phyloP scores from a whole-genome alignment of 257 asterid species.

The Solanum lycopersicoides region DNA sequence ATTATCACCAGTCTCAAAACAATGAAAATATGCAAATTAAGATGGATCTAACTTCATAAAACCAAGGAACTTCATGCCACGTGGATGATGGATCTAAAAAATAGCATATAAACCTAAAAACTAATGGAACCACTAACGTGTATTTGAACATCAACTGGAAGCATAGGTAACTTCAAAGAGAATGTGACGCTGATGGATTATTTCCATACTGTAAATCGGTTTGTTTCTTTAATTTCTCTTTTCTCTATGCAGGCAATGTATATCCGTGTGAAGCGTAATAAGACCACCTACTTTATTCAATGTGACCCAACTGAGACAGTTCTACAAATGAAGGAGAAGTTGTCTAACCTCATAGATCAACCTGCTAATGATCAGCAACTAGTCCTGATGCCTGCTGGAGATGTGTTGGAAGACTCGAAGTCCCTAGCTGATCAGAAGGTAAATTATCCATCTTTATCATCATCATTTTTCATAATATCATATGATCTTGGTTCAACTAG shows the following conservation, averaged over 20 bases:
- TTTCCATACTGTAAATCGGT: not conserved
- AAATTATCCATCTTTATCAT: not conserved
- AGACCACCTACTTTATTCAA: constrained; percentile 79
- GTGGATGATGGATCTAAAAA: not conserved
- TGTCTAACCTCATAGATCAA: constrained; percentile 68
- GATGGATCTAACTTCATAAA: not conserved
- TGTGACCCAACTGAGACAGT: constrained; percentile 79
- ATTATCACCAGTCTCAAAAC: not conserved
- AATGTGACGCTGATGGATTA: not conserved
- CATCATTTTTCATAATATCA: not conserved
- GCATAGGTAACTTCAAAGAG: not conserved
- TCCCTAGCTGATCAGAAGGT: constrained; percentile 94
- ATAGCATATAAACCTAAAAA: not conserved
- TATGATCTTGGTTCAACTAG: not conserved
- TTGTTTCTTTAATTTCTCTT: constrained; percentile 1
- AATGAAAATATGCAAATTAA: not conserved
- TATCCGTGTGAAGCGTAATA: constrained; percentile 85
- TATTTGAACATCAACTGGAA: not conserved
- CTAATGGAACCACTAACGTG: not conserved
- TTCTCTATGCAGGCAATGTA: constrained; percentile 54
- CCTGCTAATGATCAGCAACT: constrained; percentile 65
- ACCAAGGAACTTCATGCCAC: not conserved
- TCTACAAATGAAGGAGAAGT: constrained; percentile 73
- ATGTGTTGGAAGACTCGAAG: constrained; percentile 70
- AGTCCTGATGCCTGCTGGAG: constrained; percentile 40